Evolutionary conservation across 306 rosid genomes (phyloP).

Genomic region (Styphnolobium japonicum): DNA sequence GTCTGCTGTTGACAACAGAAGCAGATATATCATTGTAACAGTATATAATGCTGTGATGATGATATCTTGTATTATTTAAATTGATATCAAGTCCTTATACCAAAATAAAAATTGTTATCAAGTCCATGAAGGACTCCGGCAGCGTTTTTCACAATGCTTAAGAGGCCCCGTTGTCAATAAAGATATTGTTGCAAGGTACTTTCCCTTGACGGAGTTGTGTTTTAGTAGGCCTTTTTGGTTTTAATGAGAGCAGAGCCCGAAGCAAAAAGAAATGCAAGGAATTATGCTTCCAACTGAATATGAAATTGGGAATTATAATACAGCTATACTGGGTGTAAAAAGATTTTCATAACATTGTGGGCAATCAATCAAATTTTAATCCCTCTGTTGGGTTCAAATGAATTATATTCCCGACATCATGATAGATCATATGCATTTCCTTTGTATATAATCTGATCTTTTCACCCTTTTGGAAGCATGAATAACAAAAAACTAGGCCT

Average conservation of each 20-base stretch:
- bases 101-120: too few relatives aligned
- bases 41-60: slow-evolving; percentile 13
- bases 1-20: slow-evolving; percentile 18
- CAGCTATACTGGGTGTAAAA: slow-evolving; percentile 14
- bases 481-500: not conserved
- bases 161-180: not conserved
- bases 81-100: too few relatives aligned
- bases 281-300: slow-evolving; percentile 23
- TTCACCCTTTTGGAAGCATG: not conserved
- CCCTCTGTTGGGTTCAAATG: not conserved
- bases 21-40: slow-evolving; percentile 18
- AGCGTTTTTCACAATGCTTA: not conserved
- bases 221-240: not conserved
- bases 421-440: not conserved
- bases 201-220: not conserved
- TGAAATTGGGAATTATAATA: slow-evolving; percentile 15
- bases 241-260: not conserved
- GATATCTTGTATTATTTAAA: slow-evolving; percentile 23
- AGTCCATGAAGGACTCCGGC: not conserved
- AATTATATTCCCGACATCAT: not conserved
- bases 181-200: not conserved
- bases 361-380: not conserved
- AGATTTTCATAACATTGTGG: slow-evolving; percentile 7
- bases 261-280: not conserved
- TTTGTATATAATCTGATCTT: not conserved